Base-by-base conservation (phyloP, 129 eudicot species). In the Lactuca saligna region DNA sequence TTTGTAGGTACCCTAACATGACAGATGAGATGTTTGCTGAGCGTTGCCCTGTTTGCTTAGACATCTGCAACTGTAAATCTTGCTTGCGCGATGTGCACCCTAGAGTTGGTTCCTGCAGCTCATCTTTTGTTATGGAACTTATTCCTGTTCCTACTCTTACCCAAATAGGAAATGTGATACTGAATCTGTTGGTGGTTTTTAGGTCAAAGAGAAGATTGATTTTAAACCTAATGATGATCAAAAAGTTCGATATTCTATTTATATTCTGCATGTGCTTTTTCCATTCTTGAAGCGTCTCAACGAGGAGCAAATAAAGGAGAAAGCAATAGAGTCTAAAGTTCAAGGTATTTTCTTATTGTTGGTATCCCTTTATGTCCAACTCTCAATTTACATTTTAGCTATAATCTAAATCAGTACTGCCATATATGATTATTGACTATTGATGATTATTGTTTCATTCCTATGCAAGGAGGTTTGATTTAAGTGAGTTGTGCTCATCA, bases 11-110 rank as follows among this genome's bases (percentile, higher is more conserved):
- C 82, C 49, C 49, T 8, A 42, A 42, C 12, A 42, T 42, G 49
- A 42, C 49, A 42, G 13, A 42, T 3, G 49, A 42, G 49, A 42
- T 42, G 49, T 42, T 42, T 42, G 49, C 49, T 8, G 49, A 42
- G 49, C 10, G 49, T 71, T 88, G 95, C 70, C 91, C 95, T 5
- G 81, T 84, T 70, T 88, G 91, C 72, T 69, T 49, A 29, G 55
- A 54, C 10, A 88, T 80, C 48, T 88, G 95, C 83, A 88, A 88
- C 54, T 88, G 95, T 82, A 82, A 75, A 72, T 17, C 51, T 10
- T 88, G 95, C 84, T 67, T 88, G 79, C 86, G 84, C 4, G 7
- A 50, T 50, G 86, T 80, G 9, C 65, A 32, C 13, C 76, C 77
- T 9, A 38, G 10, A 9, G 49, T 42, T 42, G 49, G 49, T 42